Evolutionary conservation across 306 rosid species (phyloP), one percentile per base, ranked within the genome.

Genomic region (Vigna nakashimae): DNA sequence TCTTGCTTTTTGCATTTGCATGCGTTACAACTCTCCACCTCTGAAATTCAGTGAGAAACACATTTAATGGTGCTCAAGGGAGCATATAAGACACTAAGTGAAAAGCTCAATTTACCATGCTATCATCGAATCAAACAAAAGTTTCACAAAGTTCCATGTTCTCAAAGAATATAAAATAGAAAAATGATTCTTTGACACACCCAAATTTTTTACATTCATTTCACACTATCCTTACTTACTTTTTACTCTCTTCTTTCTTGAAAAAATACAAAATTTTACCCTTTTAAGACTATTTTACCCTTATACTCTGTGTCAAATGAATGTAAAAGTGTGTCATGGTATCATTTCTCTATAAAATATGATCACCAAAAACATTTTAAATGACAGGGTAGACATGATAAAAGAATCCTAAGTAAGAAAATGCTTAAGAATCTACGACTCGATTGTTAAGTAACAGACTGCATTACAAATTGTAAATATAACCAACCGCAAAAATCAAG

Each of bases 1-100:
- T 95, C 88, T 92, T 95, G 97, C 99, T 95, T 87, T 91, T 95
- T 3, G 87, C 89, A 79, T 92, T 95, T 75, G 91, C 86, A 74
- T 92, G 96, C 26, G 92, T 84, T 86, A 84, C 92, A 46, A 76
- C 86, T 91, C 97, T 90, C 99, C 98, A 95, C 84, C 89, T 91
- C 99, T 95, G 98, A n/a, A 88, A 82, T 83, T 84, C 86, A 86
- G 79, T 26, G 53, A 80, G 55, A 53, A 80, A 72, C 75, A 53
- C 75, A 56, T 40, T 82, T 79, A 55, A 83, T 80, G 77, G 71
- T 77, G 59, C 76, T 69, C 60, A 81, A 59, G 40, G 76, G 51
- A 57, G 73, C 58, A 76, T 58, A 59, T 17, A 74, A 70, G 76
- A 79, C 78, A 53, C 34, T n/a, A 60, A 34, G 45, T 22, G 57